These are phyloP conservation scores for Coniosporium apollinis DNA, from an alignment of 495 filamentous ascomycete species.

Conservation along the genomic window DNA sequence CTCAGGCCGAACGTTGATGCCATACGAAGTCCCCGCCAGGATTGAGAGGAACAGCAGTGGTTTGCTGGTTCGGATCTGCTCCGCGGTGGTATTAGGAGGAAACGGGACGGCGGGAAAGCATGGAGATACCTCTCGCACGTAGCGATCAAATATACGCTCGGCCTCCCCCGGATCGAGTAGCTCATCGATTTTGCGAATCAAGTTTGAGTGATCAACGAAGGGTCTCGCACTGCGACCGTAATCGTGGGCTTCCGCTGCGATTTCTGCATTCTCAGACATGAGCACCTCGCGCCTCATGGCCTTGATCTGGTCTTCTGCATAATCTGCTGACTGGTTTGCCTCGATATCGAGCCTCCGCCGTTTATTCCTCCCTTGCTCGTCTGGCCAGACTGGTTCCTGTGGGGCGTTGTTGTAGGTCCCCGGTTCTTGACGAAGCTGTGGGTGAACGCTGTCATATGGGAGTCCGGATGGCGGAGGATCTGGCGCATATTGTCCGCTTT, in stretches of 20 bases:
- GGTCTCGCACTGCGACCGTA: slow-evolving; percentile 11
- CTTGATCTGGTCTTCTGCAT: slow-evolving; percentile 3
- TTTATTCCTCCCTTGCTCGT: too few species aligned
- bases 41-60: slow-evolving; percentile 73
- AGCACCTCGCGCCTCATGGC: neutral
- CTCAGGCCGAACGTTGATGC: slow-evolving; percentile 29
- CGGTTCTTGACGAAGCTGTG: too few species aligned
- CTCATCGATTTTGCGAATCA: slow-evolving; percentile 43
- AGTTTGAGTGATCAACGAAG: slow-evolving; percentile 34
- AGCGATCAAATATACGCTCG: slow-evolving; percentile 47
- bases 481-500: neutral
- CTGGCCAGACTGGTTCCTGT: too few species aligned
- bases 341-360: neutral
- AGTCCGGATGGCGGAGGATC: neutral
- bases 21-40: slow-evolving; percentile 42
- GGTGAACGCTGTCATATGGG: neutral
- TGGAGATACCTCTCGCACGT: slow-evolving; percentile 46
- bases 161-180: slow-evolving; percentile 49
- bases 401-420: too few species aligned
- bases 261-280: neutral
- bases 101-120: slow-evolving; percentile 73
- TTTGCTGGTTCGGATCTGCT: slow-evolving; percentile 49
- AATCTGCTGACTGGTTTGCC: neutral
- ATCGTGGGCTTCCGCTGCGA: neutral
- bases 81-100: slow-evolving; percentile 43